Evolutionary conservation across 1,284 basidiomycete genomes (phyloP).

Genomic region (Baeospora myosura): DNA sequence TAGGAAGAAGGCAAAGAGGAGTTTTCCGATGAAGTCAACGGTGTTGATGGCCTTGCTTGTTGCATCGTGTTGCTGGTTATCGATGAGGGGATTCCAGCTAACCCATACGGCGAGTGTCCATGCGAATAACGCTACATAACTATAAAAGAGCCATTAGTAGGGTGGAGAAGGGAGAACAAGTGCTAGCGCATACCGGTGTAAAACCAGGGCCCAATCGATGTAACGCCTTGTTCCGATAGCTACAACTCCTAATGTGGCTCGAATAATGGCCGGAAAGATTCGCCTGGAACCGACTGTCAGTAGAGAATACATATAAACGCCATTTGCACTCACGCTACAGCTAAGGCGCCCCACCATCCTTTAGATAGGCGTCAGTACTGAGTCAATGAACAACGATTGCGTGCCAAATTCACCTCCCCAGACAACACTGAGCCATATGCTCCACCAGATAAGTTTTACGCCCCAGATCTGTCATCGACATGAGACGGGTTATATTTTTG

Average conservation of each 20-base stretch:
- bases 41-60: constrained; percentile 26
- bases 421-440: constrained; percentile 73
- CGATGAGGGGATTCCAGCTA: constrained; percentile 62
- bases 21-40: constrained; percentile 48
- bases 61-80: constrained; percentile 30
- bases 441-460: constrained; percentile 75
- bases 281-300: constrained; percentile 28
- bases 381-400: constrained; percentile 4
- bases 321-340: constrained; percentile 45
- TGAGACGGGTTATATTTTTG: neutral
- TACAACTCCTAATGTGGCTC: constrained; percentile 64
- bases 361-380: constrained; percentile 10
- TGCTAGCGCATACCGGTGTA: constrained; percentile 43
- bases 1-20: constrained; percentile 73
- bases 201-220: constrained; percentile 68
- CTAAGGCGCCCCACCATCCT: constrained; percentile 81
- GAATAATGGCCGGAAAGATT: constrained; percentile 49
- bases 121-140: constrained; percentile 66
- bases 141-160: constrained; percentile 18
- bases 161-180: constrained; percentile 5
- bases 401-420: constrained; percentile 58
- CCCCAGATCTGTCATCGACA: constrained; percentile 40
- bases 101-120: constrained; percentile 69
- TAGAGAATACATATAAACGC: constrained; percentile 17
- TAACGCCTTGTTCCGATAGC: constrained; percentile 64